phyloP scores from a whole-genome alignment of 2,329 filamentous ascomycete genomes.

The Fusarium sp. region DNA sequence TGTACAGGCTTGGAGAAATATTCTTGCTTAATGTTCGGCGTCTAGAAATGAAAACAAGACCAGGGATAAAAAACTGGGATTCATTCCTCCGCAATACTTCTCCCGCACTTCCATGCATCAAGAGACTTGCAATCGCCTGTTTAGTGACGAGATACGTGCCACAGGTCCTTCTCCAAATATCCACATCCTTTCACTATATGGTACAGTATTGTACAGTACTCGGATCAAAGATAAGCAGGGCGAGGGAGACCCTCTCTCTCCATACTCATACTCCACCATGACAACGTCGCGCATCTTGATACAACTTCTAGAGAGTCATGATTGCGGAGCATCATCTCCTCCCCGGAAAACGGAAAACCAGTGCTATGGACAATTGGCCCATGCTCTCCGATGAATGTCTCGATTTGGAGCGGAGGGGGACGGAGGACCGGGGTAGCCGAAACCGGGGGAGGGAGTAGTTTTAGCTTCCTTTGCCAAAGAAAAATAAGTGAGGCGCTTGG shows the following conservation, averaged over 20 bases:
- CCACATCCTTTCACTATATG: not conserved
- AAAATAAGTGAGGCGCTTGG: constrained; percentile 1
- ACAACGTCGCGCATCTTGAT: constrained; percentile 11
- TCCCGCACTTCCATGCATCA: constrained; percentile 21
- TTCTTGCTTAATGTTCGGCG: constrained; percentile 18
- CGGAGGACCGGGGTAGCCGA: constrained; percentile 27
- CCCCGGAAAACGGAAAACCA: not conserved
- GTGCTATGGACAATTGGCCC: not conserved
- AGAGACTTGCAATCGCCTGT: constrained; percentile 3
- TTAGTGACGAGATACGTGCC: not conserved
- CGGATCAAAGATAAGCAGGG: not conserved
- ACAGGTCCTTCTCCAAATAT: constrained; percentile 2
- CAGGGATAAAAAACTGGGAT: not conserved
- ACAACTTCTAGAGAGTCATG: constrained; percentile 10
- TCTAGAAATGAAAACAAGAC: constrained; percentile 2
- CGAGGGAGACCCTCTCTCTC: not conserved
- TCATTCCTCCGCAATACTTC: constrained; percentile 10
- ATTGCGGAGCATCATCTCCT: constrained; percentile 12
- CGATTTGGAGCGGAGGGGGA: constrained; percentile 19
- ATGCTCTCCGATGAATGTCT: constrained; percentile 27
- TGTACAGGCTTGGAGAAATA: constrained; percentile 13
- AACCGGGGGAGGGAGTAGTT: constrained; percentile 10
- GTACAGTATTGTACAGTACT: not conserved
- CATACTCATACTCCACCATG: constrained; percentile 11
- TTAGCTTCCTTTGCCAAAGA: not conserved